Base-by-base conservation (phyloP, 2,329 filamentous ascomycete genomes). In the Daldinia sp. region DNA sequence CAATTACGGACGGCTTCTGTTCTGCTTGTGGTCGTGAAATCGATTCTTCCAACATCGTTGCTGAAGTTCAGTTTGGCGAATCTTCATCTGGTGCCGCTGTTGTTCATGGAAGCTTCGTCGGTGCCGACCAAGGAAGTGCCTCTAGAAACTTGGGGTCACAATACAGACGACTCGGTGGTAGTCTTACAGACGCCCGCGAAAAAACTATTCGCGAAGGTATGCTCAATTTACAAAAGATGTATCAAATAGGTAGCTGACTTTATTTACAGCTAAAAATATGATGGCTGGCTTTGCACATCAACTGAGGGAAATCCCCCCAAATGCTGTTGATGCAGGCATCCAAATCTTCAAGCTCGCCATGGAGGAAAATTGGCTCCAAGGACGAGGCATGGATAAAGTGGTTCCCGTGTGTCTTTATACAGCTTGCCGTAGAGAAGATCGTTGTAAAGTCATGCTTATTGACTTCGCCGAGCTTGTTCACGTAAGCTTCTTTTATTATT, bases 61-160 rank as follows among this genome's bases (percentile, higher is more conserved):
- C 93, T 49, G 95, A 99, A 76, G 87, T 98, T 65, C 90, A 90
- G 19, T 99, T 98, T 73, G 93, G 93, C 68, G 94, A 99, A 80
- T 90, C 88, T 25, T 87, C 92, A 0, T 89, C 87, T 30, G 95
- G 95, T 72, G 93, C 92, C 49, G 94, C 94, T 53, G 86, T 96
- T 51, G 93, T 97, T 15, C 93, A 97, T 76, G 95, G 95, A 75
- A 94, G 90, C 66, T 96, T 90, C 74, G 88, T 99, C 63, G 90
- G 88, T 55, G 91, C 93, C 61, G 92, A 94, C 75, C 93, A 97
- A 74, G 92, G 91, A 21, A 89, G 92, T 25, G 90, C 92, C 72
- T 90, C 91, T 27, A 88, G 91, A 52, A 86, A 83, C 68, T 80
- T 88, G 72, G 86, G 87, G 10, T 85, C 88, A 19, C 87, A 87